Conservation (phyloP, 1,284 basidiomycete species). For the Cutaneotrichosporon sp. region DNA sequence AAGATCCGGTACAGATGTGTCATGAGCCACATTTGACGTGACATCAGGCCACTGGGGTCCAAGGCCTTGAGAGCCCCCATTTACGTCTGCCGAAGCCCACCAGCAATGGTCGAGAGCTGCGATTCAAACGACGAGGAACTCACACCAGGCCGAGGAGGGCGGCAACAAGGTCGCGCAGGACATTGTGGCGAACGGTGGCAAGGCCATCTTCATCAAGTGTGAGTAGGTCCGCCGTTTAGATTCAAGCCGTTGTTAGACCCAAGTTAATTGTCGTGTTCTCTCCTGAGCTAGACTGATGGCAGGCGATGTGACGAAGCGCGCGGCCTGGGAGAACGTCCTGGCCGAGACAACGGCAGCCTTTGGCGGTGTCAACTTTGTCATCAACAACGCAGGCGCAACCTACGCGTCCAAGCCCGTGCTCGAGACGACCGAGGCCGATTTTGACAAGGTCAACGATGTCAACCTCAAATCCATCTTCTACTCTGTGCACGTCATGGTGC, state of each 20-base stretch:
- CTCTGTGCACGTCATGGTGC: conserved; percentile 23
- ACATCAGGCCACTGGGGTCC: background rate
- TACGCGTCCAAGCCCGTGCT: conserved; percentile 29
- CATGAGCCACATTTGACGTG: no score
- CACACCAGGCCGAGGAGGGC: conserved; percentile 18
- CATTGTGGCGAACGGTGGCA: conserved; percentile 15
- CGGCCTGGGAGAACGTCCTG: conserved; percentile 19
- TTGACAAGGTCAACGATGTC: conserved; percentile 26
- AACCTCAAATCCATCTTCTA: conserved; percentile 26
- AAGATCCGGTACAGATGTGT: no score
- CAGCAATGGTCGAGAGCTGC: no score
- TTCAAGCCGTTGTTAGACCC: no score
- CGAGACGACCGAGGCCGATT: conserved; percentile 22
- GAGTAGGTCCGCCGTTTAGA: background rate
- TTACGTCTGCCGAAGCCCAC: no score
- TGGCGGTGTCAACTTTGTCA: conserved; percentile 25
- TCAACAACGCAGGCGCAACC: conserved; percentile 29
- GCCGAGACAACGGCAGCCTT: conserved; percentile 16
- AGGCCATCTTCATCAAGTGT: conserved; percentile 21
- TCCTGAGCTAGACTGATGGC: background rate
- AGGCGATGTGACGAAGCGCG: conserved; percentile 21
- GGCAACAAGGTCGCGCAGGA: conserved; percentile 18
- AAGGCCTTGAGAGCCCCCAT: background rate
- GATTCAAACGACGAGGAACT: background rate
- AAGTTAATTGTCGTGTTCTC: no score